Base-by-base conservation (phyloP, 768 basidiomycete species). In the Tricholoma terreum region DNA sequence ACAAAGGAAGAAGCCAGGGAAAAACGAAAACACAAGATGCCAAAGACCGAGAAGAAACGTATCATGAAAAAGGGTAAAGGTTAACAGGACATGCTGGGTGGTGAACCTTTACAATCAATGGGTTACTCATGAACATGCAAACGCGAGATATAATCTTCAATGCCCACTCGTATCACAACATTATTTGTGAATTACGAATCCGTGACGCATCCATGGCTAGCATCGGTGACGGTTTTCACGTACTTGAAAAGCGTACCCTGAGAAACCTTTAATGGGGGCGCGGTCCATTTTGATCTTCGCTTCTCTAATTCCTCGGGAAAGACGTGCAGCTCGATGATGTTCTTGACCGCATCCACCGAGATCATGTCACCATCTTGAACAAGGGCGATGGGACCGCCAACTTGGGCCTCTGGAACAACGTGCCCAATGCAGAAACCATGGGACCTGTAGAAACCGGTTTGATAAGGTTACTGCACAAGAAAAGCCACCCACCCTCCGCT, bases 401-500 rank as follows among this genome's bases (percentile, higher is more conserved):
- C 89, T 67, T 95, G 92, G 6, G 94, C 94, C 70, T 98, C 95
- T 33, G 96, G 96, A 1, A 94, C 92, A 63, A 98, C 94, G 68
- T 99, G 97, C 11, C 96, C 96, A 54, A 98, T 91, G 65, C 90
- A 90, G 78, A 98, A 98, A 15, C 94, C 94, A 75, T 96, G 94
- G 45, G 94, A 96, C 62, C 94, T 95, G 64, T n/a, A 57, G 56
- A 15, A 54, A 45, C 49, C 57, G 15, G 45, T 65, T 52, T 58
- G 52, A 57, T 55, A 45, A 42, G 62, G 50, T 27, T 21, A 49
- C 24, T 54, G 24, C 49, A 58, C 53, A 57, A 62, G 54, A 55
- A 61, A 55, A 55, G 60, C 46, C 43, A 79, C 87, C 74, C 66
- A 97, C 94, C 95, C 95, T 77, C 95, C 95, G 70, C 91, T 93